Conservation (phyloP, 371 early-diverging fungal genomes). For the Mucor racemosus region DNA sequence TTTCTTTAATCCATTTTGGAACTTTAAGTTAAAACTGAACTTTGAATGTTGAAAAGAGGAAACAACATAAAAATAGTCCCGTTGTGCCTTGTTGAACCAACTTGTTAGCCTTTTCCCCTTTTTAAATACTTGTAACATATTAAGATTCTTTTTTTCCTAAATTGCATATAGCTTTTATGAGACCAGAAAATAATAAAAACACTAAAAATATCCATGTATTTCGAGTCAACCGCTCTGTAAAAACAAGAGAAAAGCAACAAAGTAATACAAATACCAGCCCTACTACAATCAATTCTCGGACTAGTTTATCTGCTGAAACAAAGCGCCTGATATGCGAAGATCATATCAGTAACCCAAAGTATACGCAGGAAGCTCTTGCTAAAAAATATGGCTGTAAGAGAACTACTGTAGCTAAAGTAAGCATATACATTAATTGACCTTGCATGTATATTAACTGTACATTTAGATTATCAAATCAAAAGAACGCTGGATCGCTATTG, state of each 20-base stretch:
- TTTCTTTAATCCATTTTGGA: constrained; percentile 10
- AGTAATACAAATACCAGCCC: neutral
- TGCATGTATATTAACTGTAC: neutral
- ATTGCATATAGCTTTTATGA: constrained; percentile 8
- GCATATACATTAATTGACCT: neutral
- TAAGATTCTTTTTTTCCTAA: neutral
- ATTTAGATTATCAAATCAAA: constrained; percentile 29
- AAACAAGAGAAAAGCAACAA: neutral
- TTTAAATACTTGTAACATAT: neutral
- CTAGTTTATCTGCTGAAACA: constrained; percentile 30
- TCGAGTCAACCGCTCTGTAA: constrained; percentile 22
- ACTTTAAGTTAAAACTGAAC: constrained; percentile 17
- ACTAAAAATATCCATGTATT: constrained; percentile 26
- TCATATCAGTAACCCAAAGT: constrained; percentile 24
- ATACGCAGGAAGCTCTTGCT: constrained; percentile 28
- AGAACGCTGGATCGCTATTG: constrained; percentile 28
- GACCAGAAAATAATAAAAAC: constrained; percentile 2
- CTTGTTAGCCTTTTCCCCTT: neutral
- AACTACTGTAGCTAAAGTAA: constrained; percentile 29
- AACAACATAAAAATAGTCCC: constrained; percentile 7
- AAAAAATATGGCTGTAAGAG: constrained; percentile 29
- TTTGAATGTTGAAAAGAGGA: neutral
- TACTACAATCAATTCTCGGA: constrained; percentile 15
- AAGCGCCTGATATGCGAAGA: constrained; percentile 28
- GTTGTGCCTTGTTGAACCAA: neutral